phyloP scores from a whole-genome alignment of 2,329 filamentous ascomycete species.

The Triangularia verruculosa region DNA sequence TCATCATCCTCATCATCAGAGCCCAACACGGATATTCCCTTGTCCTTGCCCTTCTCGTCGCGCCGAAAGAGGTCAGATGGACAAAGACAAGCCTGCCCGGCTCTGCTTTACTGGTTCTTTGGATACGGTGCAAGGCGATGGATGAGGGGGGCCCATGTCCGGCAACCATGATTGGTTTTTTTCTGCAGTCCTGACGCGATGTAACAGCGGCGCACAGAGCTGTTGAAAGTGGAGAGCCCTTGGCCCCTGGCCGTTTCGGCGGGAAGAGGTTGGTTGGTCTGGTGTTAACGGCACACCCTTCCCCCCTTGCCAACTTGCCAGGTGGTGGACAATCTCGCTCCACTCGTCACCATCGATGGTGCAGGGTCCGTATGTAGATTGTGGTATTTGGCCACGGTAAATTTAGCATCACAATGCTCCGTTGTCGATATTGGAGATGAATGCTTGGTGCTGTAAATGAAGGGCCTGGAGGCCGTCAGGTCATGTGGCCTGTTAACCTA shows the following conservation, averaged over 20 bases:
- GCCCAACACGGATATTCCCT: not conserved
- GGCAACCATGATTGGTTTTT: conserved; percentile 7
- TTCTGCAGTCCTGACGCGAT: conserved; percentile 2
- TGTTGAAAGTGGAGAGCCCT: not conserved
- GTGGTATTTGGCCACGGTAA: not conserved
- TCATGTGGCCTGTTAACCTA: not conserved
- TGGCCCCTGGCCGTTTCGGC: not conserved
- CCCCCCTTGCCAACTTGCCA: not conserved
- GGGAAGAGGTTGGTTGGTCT: not conserved
- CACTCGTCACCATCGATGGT: conserved; percentile 1
- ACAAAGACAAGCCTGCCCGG: not conserved
- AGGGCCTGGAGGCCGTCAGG: not conserved
- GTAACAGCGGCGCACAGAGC: conserved; percentile 8
- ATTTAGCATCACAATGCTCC: not conserved
- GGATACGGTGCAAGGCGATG: not conserved
- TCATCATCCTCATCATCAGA: not conserved
- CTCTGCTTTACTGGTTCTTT: not conserved
- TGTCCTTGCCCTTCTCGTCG: not conserved
- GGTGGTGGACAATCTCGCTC: conserved; percentile 4
- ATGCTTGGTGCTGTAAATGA: not conserved
- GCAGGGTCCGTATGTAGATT: not conserved
- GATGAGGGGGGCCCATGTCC: not conserved
- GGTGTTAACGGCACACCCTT: not conserved
- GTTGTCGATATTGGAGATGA: not conserved
- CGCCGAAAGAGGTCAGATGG: not conserved